Conservation (phyloP, 2,329 filamentous ascomycete species). For the Dactylella cylindrospora region DNA sequence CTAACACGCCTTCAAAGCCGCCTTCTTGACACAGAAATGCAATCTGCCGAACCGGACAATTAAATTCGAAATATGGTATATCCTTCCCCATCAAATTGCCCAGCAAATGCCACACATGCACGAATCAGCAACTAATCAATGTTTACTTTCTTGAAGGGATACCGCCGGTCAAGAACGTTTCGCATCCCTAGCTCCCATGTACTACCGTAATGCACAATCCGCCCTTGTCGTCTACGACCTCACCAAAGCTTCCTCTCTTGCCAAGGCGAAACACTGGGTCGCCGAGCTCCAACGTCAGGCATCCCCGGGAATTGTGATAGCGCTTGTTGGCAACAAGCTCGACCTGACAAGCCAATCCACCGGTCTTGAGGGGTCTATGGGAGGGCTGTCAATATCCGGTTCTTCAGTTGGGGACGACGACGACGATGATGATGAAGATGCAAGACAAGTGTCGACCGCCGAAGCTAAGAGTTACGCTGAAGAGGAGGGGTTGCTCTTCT, state of each 20-base stretch:
- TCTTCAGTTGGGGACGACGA: slow-evolving; percentile 56
- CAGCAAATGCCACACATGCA: slow-evolving; percentile 15
- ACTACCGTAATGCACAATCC: slow-evolving; percentile 97
- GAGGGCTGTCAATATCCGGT: slow-evolving; percentile 56
- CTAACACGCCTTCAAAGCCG: slow-evolving; percentile 61
- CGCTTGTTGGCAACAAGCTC: slow-evolving; percentile 93
- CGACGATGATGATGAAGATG: slow-evolving; percentile 59
- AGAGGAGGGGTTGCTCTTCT: slow-evolving; percentile 90
- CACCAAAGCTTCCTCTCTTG: slow-evolving; percentile 90
- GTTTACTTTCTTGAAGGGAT: slow-evolving; percentile 59
- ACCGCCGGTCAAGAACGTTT: slow-evolving; percentile 97
- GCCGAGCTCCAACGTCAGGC: slow-evolving; percentile 95
- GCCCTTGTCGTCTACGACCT: slow-evolving; percentile 98
- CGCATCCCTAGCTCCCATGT: slow-evolving; percentile 95
- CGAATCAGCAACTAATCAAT: not conserved
- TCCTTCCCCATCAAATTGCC: not conserved
- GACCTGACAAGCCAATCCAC: slow-evolving; percentile 70
- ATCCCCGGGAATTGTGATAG: slow-evolving; percentile 93
- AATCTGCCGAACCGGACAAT: slow-evolving; percentile 89
- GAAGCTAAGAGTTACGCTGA: slow-evolving; percentile 93
- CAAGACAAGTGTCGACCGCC: slow-evolving; percentile 78
- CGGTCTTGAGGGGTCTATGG: slow-evolving; percentile 54
- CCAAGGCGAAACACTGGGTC: slow-evolving; percentile 98
- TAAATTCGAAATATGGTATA: slow-evolving; percentile 81
- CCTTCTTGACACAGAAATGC: slow-evolving; percentile 98